These are phyloP conservation scores for Psilocybe sp. DNA, from an alignment of 768 basidiomycete genomes.

Conservation along the genomic window DNA sequence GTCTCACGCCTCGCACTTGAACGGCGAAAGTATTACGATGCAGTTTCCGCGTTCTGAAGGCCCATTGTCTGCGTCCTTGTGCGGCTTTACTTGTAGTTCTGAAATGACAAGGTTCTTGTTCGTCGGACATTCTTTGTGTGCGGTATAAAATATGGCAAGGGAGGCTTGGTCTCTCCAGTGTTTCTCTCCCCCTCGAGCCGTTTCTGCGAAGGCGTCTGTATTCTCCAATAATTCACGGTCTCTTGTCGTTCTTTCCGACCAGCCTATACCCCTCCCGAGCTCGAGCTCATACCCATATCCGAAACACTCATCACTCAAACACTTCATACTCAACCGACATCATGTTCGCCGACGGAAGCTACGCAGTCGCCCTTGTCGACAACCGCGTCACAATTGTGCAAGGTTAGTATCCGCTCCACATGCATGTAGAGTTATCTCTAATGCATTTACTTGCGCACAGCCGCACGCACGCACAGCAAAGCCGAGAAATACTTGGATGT, in stretches of 20 bases:
- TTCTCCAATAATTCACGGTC: slow-evolving; percentile 2
- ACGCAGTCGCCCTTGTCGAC: slow-evolving; percentile 69
- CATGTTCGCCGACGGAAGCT: slow-evolving; percentile 51
- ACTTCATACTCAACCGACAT: slow-evolving; percentile 2
- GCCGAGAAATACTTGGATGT: slow-evolving; percentile 66
- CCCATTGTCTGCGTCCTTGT: too few species aligned
- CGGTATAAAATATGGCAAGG: too few species aligned
- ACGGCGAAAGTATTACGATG: too few species aligned
- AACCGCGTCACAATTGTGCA: slow-evolving; percentile 67
- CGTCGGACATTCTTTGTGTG: too few species aligned
- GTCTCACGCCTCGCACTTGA: too few species aligned
- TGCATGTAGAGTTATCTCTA: not conserved
- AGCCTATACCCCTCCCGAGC: slow-evolving; percentile 3
- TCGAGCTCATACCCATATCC: not conserved
- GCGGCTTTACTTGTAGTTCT: too few species aligned
- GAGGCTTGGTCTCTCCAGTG: too few species aligned
- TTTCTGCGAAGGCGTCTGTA: not conserved
- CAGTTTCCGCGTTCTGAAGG: too few species aligned
- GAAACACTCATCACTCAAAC: not conserved
- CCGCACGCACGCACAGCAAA: slow-evolving; percentile 50
- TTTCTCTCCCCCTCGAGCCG: too few species aligned
- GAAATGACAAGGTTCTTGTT: too few species aligned
- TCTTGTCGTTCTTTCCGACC: slow-evolving; percentile 17
- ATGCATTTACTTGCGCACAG: slow-evolving; percentile 29
- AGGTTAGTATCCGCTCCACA: slow-evolving; percentile 36